Percentiles rank a stretch among this genome's conserved stretches.
Conservation (phyloP, 441 rosid species). For the Populus trichocarpa region DNA sequence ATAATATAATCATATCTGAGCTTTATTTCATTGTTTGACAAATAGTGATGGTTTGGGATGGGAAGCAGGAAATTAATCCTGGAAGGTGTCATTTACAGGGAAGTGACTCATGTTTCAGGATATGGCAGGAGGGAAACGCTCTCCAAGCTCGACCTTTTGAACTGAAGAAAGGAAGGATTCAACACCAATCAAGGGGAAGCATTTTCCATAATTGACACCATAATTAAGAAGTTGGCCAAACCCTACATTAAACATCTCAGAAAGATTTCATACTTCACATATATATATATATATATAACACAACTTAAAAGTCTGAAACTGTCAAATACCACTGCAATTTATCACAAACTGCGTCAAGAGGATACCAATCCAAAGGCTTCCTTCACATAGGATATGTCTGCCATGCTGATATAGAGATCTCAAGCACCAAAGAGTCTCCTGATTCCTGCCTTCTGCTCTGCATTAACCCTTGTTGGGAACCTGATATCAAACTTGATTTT, state of each 20-base stretch:
- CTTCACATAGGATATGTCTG: not conserved
- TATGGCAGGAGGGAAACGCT: no score
- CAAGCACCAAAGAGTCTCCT: slow-evolving; percentile 23
- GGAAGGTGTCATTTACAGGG: no score
- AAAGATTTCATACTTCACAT: not conserved
- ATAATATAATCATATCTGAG: no score
- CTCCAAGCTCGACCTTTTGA: not conserved
- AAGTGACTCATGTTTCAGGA: no score
- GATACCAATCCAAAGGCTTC: not conserved
- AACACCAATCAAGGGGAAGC: not conserved
- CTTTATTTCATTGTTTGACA: no score
- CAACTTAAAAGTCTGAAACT: not conserved
- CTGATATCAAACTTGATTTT: slow-evolving; percentile 52
- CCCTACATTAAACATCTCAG: not conserved
- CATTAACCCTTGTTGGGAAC: slow-evolving; percentile 43
- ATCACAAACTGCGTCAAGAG: no score
- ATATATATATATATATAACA: no score
- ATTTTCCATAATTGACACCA: not conserved
- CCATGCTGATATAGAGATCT: not conserved
- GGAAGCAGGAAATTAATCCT: no score
- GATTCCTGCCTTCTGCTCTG: slow-evolving; percentile 43
- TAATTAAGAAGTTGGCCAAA: not conserved
- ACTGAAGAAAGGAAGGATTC: not conserved
- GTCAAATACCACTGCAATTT: not conserved
- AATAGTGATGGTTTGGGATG: no score